Conservation (phyloP, 306 rosid genomes). For the Castanospermum australe region DNA sequence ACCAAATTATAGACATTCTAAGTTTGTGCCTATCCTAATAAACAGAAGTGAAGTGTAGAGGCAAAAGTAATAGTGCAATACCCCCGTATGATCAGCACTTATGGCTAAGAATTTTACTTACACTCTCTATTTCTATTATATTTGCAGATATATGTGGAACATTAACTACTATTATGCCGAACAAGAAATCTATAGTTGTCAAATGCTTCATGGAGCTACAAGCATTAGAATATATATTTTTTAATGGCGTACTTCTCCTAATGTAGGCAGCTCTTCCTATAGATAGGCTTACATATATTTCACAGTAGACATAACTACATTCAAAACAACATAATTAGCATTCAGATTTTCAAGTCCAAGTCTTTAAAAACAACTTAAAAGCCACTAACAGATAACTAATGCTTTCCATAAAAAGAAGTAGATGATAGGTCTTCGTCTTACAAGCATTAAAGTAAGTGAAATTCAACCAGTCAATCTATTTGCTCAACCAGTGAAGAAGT, state of each 20-base stretch:
- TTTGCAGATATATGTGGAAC: background rate
- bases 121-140: background rate
- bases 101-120: background rate
- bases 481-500: background rate
- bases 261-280: background rate
- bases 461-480: background rate
- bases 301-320: background rate
- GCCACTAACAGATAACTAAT: background rate
- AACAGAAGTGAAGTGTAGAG: background rate
- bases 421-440: background rate
- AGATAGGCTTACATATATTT: background rate
- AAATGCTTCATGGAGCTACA: background rate
- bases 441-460: background rate
- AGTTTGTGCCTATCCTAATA: background rate
- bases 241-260: background rate
- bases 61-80: background rate
- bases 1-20: background rate
- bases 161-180: background rate
- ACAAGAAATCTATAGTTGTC: background rate
- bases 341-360: background rate
- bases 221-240: background rate
- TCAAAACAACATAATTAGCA: background rate
- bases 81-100: background rate
- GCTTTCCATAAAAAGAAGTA: background rate
- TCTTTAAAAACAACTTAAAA: conserved; percentile 4